Conservation (phyloP, 257 asterid genomes). For the Penstemon eatonii region DNA sequence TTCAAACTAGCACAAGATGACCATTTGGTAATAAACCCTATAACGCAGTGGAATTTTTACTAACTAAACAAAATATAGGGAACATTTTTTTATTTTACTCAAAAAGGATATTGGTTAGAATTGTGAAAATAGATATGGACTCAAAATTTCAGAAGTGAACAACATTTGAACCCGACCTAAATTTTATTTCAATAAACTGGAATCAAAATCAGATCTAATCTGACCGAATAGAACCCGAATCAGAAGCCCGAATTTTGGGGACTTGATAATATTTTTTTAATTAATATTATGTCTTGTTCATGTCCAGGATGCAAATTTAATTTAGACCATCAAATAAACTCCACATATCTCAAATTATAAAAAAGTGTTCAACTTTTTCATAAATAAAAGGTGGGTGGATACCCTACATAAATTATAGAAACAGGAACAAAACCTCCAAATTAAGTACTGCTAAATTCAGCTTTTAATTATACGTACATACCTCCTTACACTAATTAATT, state of each 20-base stretch:
- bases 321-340: not conserved
- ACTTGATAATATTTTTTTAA: constrained; percentile 17
- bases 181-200: no score
- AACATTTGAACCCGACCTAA: no score
- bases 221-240: not conserved
- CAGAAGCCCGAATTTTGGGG: constrained; percentile 1
- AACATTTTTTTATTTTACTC: no score
- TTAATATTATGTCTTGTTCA: not conserved
- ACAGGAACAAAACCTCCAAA: constrained; percentile 56
- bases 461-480: constrained; percentile 30
- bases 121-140: no score
- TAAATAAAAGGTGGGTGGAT: constrained; percentile 29
- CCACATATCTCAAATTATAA: constrained; percentile 9
- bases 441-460: constrained; percentile 64
- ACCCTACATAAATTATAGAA: constrained; percentile 42
- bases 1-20: no score
- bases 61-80: no score
- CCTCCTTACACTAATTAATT: constrained; percentile 25
- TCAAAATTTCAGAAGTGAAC: no score
- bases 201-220: no score
- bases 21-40: no score
- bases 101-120: no score
- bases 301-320: constrained; percentile 16
- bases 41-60: no score
- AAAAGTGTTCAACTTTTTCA: constrained; percentile 26